Evolutionary conservation across 257 asterid genomes (phyloP).

Genomic region (Solanum dulcamara): DNA sequence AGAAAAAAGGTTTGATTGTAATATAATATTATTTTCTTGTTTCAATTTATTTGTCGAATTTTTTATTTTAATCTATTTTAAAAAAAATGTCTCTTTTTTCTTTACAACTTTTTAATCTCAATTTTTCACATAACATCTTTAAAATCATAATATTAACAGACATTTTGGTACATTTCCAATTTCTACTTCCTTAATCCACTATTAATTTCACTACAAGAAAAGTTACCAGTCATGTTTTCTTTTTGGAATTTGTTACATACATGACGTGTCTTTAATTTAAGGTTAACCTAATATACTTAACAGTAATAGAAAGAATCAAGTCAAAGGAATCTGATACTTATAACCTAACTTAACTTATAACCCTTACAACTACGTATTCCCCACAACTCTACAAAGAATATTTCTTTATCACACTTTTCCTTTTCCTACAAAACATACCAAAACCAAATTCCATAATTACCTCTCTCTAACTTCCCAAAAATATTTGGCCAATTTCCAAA

Average conservation of each 20-base stretch:
- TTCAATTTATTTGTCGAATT: too few relatives aligned
- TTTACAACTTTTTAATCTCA: too few relatives aligned
- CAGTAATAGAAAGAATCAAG: constrained; percentile 8
- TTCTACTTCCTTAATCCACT: background rate
- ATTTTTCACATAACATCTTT: background rate
- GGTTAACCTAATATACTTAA: constrained; percentile 9
- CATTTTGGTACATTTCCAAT: too few relatives aligned
- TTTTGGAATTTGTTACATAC: background rate
- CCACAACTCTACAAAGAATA: constrained; percentile 48
- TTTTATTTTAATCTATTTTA: too few relatives aligned
- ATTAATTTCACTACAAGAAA: background rate
- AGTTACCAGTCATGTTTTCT: background rate
- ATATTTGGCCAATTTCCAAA: background rate
- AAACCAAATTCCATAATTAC: constrained; percentile 13
- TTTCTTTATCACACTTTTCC: background rate
- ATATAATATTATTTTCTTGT: too few relatives aligned
- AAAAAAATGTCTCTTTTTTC: too few relatives aligned
- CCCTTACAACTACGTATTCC: too few relatives aligned
- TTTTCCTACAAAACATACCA: background rate
- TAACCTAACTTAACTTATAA: background rate
- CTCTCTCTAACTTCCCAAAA: background rate
- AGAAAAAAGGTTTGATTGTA: too few relatives aligned
- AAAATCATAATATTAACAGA: too few relatives aligned
- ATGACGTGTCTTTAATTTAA: constrained; percentile 30
- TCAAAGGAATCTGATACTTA: background rate